Conservation (phyloP, 2,329 filamentous ascomycete genomes). For the Trichoderma sp. region DNA sequence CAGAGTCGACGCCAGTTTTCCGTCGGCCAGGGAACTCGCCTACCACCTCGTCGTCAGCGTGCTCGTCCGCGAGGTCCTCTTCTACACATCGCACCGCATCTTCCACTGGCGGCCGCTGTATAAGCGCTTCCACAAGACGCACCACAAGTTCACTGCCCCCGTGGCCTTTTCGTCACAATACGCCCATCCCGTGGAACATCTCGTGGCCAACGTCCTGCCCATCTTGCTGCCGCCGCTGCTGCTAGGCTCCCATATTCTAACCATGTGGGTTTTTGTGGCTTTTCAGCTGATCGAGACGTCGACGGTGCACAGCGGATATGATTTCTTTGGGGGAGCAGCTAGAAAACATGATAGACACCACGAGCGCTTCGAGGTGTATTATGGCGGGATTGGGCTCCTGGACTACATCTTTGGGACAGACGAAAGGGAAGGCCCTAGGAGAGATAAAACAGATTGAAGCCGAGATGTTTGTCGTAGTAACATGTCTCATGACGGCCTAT, state of each 20-base stretch:
- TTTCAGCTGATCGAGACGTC: slow-evolving; percentile 50
- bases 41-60: slow-evolving; percentile 42
- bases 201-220: slow-evolving; percentile 52
- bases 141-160: slow-evolving; percentile 55
- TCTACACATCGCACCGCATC: slow-evolving; percentile 55
- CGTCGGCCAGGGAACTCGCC: slow-evolving; percentile 35
- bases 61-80: slow-evolving; percentile 47
- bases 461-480: not conserved
- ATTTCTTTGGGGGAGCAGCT: slow-evolving; percentile 48
- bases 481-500: not conserved
- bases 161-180: slow-evolving; percentile 55
- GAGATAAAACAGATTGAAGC: slow-evolving; percentile 6
- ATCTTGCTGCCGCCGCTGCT: slow-evolving; percentile 48
- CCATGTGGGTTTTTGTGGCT: slow-evolving; percentile 48
- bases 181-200: slow-evolving; percentile 54
- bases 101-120: slow-evolving; percentile 50
- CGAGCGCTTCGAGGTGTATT: slow-evolving; percentile 54
- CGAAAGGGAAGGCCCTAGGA: slow-evolving; percentile 24
- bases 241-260: slow-evolving; percentile 48
- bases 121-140: slow-evolving; percentile 50
- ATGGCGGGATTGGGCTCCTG: slow-evolving; percentile 49
- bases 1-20: slow-evolving; percentile 38
- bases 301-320: slow-evolving; percentile 56
- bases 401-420: slow-evolving; percentile 52
- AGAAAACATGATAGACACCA: slow-evolving; percentile 56